Percentiles rank a stretch among this genome's conserved stretches.
These are phyloP conservation scores for Verticillium nubilum DNA, from an alignment of 2,329 filamentous ascomycete species.

Conservation along the genomic window DNA sequence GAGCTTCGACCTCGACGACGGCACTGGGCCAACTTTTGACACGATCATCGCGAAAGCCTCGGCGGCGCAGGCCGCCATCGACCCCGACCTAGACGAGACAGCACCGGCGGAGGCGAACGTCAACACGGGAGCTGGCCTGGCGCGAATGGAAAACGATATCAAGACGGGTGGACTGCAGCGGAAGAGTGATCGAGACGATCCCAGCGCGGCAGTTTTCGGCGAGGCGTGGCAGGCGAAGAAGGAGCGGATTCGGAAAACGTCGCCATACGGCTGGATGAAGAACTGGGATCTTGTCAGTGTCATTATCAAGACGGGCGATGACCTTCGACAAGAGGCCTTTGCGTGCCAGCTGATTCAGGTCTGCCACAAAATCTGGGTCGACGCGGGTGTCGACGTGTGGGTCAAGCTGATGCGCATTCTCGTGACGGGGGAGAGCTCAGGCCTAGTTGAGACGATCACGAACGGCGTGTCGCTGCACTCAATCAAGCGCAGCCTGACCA, in stretches of 20 bases:
- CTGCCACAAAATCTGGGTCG: slow-evolving; percentile 76
- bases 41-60: slow-evolving; percentile 72
- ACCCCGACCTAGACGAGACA: slow-evolving; percentile 52
- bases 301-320: slow-evolving; percentile 81
- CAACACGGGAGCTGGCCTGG: slow-evolving; percentile 68
- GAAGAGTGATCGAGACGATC: slow-evolving; percentile 78
- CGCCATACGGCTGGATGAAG: slow-evolving; percentile 83
- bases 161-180: slow-evolving; percentile 79
- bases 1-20: slow-evolving; percentile 71
- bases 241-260: slow-evolving; percentile 76
- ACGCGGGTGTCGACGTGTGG: slow-evolving; percentile 74
- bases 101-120: slow-evolving; percentile 44
- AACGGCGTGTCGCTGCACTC: slow-evolving; percentile 86
- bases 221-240: slow-evolving; percentile 83
- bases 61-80: slow-evolving; percentile 41
- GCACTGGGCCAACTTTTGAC: slow-evolving; percentile 71
- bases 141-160: slow-evolving; percentile 84
- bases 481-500: slow-evolving; percentile 73
- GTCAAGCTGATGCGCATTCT: slow-evolving; percentile 83
- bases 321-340: slow-evolving; percentile 79
- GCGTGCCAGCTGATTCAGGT: slow-evolving; percentile 79
- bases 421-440: slow-evolving; percentile 78
- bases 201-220: slow-evolving; percentile 79
- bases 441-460: slow-evolving; percentile 81
- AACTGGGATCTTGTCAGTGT: slow-evolving; percentile 86